These are phyloP conservation scores for Pistacia vera DNA, from an alignment of 345 rosid genomes.

Conservation along the genomic window DNA sequence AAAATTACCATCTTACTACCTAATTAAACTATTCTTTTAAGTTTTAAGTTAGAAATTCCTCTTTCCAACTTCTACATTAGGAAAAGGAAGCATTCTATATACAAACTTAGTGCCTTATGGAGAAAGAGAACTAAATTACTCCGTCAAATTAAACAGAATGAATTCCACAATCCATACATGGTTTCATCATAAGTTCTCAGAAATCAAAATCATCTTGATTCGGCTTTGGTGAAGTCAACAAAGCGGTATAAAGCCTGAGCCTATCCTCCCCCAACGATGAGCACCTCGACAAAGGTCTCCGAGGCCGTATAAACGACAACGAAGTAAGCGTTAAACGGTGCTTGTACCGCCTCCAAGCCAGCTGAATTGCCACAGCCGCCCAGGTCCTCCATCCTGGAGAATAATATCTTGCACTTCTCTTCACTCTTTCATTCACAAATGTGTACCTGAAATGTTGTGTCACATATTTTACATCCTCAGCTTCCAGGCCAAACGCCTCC, in stretches of 20 bases:
- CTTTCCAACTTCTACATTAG: too few relatives aligned
- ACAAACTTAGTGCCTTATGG: too few relatives aligned
- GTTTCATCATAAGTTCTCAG: slow-evolving; percentile 20
- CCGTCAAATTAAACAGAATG: neutral
- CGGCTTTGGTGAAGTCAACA: slow-evolving; percentile 95
- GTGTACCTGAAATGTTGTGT: slow-evolving; percentile 98
- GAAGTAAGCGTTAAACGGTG: slow-evolving; percentile 83
- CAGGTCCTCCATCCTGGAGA: slow-evolving; percentile 99
- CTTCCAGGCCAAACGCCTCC: slow-evolving; percentile 91
- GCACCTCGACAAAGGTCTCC: slow-evolving; percentile 84
- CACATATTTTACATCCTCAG: slow-evolving; percentile 86
- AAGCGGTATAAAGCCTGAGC: slow-evolving; percentile 84
- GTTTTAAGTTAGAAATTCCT: too few relatives aligned
- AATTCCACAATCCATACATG: neutral
- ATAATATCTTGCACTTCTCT: slow-evolving; percentile 89
- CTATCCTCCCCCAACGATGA: slow-evolving; percentile 90
- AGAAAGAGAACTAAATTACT: too few relatives aligned
- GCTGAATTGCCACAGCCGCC: slow-evolving; percentile 95
- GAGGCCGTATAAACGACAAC: slow-evolving; percentile 84
- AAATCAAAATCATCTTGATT: slow-evolving; percentile 92
- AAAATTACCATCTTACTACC: too few relatives aligned
- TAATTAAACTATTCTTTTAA: too few relatives aligned
- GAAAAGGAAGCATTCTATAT: too few relatives aligned
- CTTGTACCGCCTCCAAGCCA: slow-evolving; percentile 94
- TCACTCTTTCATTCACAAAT: slow-evolving; percentile 85